A percentile compares a stretch with the other conserved stretches of the same genome.
phyloP scores from a whole-genome alignment of 306 rosid species.

The Amphicarpaea edgeworthii region DNA sequence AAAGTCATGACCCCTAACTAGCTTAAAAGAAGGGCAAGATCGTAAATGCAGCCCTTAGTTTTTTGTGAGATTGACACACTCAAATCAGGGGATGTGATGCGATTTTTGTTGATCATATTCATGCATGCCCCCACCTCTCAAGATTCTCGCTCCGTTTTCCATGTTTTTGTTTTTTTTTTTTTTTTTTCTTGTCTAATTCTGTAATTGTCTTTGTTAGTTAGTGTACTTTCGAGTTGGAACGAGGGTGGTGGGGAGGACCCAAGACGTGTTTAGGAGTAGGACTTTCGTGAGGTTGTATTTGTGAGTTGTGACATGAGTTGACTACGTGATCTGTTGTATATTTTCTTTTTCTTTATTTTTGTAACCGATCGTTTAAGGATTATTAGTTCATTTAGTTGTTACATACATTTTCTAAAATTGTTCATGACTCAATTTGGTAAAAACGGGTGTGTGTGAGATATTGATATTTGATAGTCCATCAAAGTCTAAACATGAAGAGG shows the following conservation, averaged over 20 bases:
- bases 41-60: neutral
- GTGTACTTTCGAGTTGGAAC: slow-evolving; percentile 1
- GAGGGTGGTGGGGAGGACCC: neutral
- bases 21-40: neutral
- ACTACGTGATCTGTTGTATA: neutral
- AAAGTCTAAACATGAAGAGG: neutral
- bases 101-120: neutral
- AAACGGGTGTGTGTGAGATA: neutral
- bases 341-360: neutral
- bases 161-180: neutral
- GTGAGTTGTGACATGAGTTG: neutral
- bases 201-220: neutral
- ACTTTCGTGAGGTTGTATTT: neutral
- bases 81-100: slow-evolving; percentile 5
- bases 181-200: neutral
- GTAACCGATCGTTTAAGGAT: neutral
- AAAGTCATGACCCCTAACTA: neutral
- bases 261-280: neutral
- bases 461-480: neutral
- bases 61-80: neutral
- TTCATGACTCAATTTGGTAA: too few species aligned
- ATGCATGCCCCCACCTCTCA: slow-evolving; percentile 1
- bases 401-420: too few species aligned
- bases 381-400: too few species aligned
- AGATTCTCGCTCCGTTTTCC: neutral